These are phyloP conservation scores for Fraxinus ornus DNA, from an alignment of 305 asterid genomes.

Conservation along the genomic window DNA sequence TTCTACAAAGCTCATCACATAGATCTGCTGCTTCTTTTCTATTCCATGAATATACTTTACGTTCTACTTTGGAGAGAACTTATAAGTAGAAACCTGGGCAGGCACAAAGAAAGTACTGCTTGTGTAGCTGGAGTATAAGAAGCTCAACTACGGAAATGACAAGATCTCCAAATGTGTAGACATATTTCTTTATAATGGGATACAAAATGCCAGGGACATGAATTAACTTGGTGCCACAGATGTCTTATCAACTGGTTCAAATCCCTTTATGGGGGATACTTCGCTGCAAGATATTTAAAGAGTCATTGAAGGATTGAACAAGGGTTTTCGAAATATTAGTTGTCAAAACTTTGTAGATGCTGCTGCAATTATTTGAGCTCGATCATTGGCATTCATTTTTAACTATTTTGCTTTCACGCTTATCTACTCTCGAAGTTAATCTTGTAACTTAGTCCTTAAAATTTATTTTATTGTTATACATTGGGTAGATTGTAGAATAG, in stretches of 20 bases:
- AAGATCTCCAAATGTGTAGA: background rate
- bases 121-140: background rate
- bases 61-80: background rate
- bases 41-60: background rate
- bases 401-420: background rate
- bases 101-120: background rate
- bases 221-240: background rate
- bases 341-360: background rate
- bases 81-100: background rate
- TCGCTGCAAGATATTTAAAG: background rate
- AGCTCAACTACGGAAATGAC: background rate
- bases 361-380: background rate
- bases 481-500: background rate
- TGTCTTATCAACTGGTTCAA: background rate
- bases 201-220: background rate
- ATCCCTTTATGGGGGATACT: background rate
- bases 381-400: background rate
- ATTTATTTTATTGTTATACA: background rate
- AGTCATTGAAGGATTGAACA: background rate
- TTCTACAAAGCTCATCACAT: background rate
- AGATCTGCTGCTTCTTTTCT: background rate
- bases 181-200: background rate
- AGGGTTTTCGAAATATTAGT: too few relatives aligned
- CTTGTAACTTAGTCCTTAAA: background rate
- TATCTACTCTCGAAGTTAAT: background rate